phyloP scores from a whole-genome alignment of 768 basidiomycete species.

The Polyporus arcularius region DNA sequence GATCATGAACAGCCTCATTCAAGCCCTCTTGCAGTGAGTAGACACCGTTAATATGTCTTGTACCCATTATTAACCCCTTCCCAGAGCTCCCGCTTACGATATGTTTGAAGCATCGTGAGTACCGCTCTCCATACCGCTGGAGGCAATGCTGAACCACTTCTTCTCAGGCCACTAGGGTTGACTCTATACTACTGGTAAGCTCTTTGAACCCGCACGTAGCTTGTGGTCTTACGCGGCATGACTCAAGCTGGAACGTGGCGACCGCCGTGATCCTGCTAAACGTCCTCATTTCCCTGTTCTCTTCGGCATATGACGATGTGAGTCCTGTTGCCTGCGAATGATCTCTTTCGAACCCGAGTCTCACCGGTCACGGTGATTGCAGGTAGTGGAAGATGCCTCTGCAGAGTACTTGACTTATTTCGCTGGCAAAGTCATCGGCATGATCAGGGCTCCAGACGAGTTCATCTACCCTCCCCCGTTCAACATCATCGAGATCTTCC shows the following conservation, averaged over 20 bases:
- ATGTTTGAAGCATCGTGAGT: slow-evolving; percentile 54
- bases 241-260: slow-evolving; percentile 73
- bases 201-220: neutral
- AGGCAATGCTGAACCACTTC: slow-evolving; percentile 1
- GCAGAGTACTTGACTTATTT: slow-evolving; percentile 92
- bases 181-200: slow-evolving; percentile 79
- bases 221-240: slow-evolving; percentile 5
- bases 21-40: slow-evolving; percentile 83
- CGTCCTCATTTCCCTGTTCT: slow-evolving; percentile 93
- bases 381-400: slow-evolving; percentile 84
- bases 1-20: slow-evolving; percentile 73
- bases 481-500: slow-evolving; percentile 79
- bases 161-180: slow-evolving; percentile 45
- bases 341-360: neutral
- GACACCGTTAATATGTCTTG: too few relatives aligned
- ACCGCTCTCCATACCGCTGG: too few relatives aligned
- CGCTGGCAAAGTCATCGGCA: slow-evolving; percentile 79
- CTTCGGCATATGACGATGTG: slow-evolving; percentile 89
- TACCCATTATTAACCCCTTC: neutral
- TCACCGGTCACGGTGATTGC: neutral
- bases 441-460: slow-evolving; percentile 87
- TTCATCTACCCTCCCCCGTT: slow-evolving; percentile 90
- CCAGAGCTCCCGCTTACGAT: slow-evolving; percentile 66
- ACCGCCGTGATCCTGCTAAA: slow-evolving; percentile 87
- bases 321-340: slow-evolving; percentile 24